Evolutionary conservation across 306 rosid species (phyloP), one percentile per base, ranked within the genome.

Genomic region (Pueraria montana): DNA sequence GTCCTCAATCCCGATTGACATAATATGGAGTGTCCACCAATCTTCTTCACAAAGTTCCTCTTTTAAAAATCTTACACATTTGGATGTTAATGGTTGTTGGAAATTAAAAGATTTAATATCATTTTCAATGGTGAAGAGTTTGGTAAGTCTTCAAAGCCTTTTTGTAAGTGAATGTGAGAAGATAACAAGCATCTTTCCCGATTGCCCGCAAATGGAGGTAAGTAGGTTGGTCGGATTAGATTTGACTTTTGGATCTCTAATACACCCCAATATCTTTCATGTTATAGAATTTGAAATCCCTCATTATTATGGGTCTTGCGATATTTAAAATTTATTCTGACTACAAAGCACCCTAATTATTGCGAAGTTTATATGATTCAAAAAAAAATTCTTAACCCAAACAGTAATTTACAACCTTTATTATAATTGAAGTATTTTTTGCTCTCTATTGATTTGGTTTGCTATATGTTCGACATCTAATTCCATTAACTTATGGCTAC

Each of bases 101-200:
- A 30, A 82, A 4, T 75, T 85, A 23, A 8, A 4, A 32, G 50
- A 69, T 27, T 62, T 85, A 10, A 3, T 76, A 0, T 40, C 88
- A 21, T 13, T 75, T 58, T 67, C 81, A 1, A 64, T 80, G 84
- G 90, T 86, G 1, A 38, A 6, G 12, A 34, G 74, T 62, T 24
- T 87, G 4, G 42, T 6, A 24, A 85, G 72, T 13, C 90, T 91
- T 32, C 64, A 84, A 74, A 81, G 48, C 18, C 88, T 91, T 11
- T 27, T 55, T 1, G 34, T 91, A 52, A 13, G 50, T 2, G 8
- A 6, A 2, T 91, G 93, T 55, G 1, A n/a, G 3, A 24, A 5
- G 24, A 87, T 91, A 88, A 32, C 11, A 42, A 46, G 11, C 21
- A 70, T 89, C 42, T 50, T 86, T 26, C n/a, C n/a, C n/a, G n/a